Conservation (phyloP, 2,329 filamentous ascomycete species). For the Fusarium algeriense region DNA sequence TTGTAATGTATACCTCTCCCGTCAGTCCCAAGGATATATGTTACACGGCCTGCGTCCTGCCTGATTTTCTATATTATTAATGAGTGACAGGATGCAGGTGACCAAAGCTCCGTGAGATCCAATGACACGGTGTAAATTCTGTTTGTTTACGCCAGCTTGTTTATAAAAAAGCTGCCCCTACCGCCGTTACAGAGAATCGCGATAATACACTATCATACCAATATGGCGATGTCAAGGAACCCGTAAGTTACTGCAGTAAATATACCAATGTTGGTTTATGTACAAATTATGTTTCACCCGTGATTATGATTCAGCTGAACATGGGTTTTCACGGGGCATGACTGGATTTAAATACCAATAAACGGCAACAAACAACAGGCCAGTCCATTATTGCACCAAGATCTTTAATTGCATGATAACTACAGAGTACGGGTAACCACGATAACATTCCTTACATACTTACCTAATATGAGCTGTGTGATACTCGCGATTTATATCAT, state of each 20-base stretch:
- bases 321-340: neutral
- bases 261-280: too few species aligned
- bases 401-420: neutral
- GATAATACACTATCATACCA: too few species aligned
- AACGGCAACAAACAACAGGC: neutral
- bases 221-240: too few species aligned
- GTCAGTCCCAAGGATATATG: neutral
- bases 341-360: neutral
- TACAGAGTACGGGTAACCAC: neutral
- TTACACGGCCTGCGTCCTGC: neutral
- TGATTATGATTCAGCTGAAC: neutral
- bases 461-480: neutral
- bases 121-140: neutral
- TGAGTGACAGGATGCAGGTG: neutral
- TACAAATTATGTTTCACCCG: too few species aligned
- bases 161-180: too few species aligned
- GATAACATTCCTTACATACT: neutral
- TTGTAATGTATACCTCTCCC: neutral
- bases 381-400: neutral
- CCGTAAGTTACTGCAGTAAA: too few species aligned
- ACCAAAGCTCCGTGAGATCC: neutral
- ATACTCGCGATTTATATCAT: neutral
- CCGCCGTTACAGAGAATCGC: too few species aligned
- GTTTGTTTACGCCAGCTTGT: neutral
- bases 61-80: neutral